Evolutionary conservation across 1,139 yeast genomes (phyloP).

Genomic region (Suhomyces panamericanus): DNA sequence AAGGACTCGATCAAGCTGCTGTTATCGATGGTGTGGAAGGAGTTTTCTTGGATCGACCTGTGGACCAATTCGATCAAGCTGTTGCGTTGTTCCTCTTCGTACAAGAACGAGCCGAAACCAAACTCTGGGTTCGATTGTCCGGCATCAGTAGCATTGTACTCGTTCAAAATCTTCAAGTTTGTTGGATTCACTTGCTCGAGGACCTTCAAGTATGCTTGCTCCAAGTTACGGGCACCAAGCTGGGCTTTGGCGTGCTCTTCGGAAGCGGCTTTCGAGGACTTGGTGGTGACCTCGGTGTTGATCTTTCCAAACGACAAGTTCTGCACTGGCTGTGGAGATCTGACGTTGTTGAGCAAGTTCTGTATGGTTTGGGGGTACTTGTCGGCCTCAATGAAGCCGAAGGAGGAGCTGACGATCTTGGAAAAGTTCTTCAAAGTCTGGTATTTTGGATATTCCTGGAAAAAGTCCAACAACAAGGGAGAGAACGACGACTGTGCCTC

Average conservation of each 20-base stretch:
- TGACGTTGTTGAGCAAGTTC: constrained; percentile 54
- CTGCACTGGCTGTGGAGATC: constrained; percentile 58
- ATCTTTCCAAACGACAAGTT: constrained; percentile 60
- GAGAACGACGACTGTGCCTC: constrained; percentile 54
- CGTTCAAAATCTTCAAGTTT: constrained; percentile 61
- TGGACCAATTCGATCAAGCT: constrained; percentile 52
- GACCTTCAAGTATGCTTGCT: constrained; percentile 76
- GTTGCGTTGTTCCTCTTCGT: constrained; percentile 51
- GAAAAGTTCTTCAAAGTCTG: constrained; percentile 50
- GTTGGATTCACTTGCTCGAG: constrained; percentile 64
- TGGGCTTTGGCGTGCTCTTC: constrained; percentile 35
- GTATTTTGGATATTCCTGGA: constrained; percentile 54
- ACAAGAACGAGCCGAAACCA: constrained; percentile 79
- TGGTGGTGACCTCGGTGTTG: constrained; percentile 31
- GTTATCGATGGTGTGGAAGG: constrained; percentile 47
- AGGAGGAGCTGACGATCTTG: constrained; percentile 58
- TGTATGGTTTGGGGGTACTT: constrained; percentile 48
- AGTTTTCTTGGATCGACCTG: constrained; percentile 48
- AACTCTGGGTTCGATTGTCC: constrained; percentile 71
- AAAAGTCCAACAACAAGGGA: constrained; percentile 70
- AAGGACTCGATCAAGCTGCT: constrained; percentile 55
- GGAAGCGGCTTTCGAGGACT: constrained; percentile 27
- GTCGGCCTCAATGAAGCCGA: constrained; percentile 49
- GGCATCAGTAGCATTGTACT: constrained; percentile 37
- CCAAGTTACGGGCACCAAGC: constrained; percentile 53